These are phyloP conservation scores for Mariannaea sp. DNA, from an alignment of 2,329 filamentous ascomycete genomes.

Conservation along the genomic window DNA sequence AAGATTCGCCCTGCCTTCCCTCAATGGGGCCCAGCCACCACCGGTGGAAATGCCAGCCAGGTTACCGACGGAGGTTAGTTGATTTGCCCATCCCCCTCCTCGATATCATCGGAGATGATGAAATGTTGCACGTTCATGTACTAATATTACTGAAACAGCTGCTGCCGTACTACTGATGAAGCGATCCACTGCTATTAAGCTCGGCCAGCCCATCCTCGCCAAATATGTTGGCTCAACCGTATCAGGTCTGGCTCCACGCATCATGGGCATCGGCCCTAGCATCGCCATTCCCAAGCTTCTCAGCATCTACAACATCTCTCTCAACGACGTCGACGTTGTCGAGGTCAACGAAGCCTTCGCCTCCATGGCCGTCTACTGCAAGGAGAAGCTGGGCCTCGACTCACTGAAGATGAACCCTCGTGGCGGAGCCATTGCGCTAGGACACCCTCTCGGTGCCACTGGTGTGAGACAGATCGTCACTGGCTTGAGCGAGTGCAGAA, in stretches of 20 bases:
- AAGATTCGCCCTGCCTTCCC: slow-evolving; percentile 93
- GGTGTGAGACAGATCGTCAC: slow-evolving; percentile 86
- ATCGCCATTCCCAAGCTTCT: slow-evolving; percentile 83
- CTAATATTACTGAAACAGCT: slow-evolving; percentile 50
- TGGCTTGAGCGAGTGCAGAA: slow-evolving; percentile 80
- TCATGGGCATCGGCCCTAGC: slow-evolving; percentile 93
- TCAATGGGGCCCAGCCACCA: slow-evolving; percentile 83
- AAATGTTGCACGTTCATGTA: not conserved
- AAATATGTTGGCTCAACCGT: slow-evolving; percentile 95
- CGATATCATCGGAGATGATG: too few relatives aligned
- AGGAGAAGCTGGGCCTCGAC: slow-evolving; percentile 72
- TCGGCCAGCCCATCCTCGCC: slow-evolving; percentile 88
- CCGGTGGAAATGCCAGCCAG: slow-evolving; percentile 92
- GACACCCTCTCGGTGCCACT: slow-evolving; percentile 81
- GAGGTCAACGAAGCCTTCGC: slow-evolving; percentile 99
- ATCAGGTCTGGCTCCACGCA: slow-evolving; percentile 85
- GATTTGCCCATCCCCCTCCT: not conserved
- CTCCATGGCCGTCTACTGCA: slow-evolving; percentile 95
- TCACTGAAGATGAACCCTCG: slow-evolving; percentile 79
- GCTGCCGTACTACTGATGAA: slow-evolving; percentile 93
- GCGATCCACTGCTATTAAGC: slow-evolving; percentile 82
- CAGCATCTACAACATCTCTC: slow-evolving; percentile 72
- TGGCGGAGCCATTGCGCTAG: slow-evolving; percentile 81
- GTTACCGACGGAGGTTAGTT: slow-evolving; percentile 82
- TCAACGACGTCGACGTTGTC: slow-evolving; percentile 85